Conservation (phyloP, 2,329 filamentous ascomycete genomes). For the Xylaria sp. region DNA sequence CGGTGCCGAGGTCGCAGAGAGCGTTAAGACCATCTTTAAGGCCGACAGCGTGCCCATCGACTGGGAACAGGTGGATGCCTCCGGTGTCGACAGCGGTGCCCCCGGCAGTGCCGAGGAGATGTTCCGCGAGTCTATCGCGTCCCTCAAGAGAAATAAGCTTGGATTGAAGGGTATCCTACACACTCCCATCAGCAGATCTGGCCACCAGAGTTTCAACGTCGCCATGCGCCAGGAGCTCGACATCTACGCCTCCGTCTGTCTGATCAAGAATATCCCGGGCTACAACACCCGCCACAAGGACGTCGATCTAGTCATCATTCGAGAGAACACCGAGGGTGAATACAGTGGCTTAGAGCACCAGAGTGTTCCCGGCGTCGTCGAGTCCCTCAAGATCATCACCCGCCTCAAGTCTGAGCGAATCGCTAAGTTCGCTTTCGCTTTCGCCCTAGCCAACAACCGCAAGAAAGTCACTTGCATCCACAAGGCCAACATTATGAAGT, state of each 20-base stretch:
- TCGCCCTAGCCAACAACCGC: conserved; percentile 97
- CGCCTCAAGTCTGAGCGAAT: conserved; percentile 99
- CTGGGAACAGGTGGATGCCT: conserved; percentile 98
- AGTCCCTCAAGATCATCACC: conserved; percentile 99
- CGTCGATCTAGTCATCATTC: conserved; percentile 98
- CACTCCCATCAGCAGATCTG: conserved; percentile 95
- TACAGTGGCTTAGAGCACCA: conserved; percentile 99
- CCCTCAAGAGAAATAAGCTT: conserved; percentile 97
- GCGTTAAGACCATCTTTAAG: conserved; percentile 99
- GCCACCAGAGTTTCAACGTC: conserved; percentile 99
- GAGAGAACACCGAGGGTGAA: conserved; percentile 99
- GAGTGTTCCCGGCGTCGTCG: conserved; percentile 93
- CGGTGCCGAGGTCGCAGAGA: conserved; percentile 96
- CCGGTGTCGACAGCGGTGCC: conserved; percentile 84
- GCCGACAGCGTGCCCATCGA: conserved; percentile 98
- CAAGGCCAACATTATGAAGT: conserved; percentile 99
- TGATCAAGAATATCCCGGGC: conserved; percentile 99
- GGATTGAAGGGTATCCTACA: conserved; percentile 98
- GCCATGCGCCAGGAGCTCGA: conserved; percentile 98
- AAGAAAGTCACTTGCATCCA: conserved; percentile 99
- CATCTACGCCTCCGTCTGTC: conserved; percentile 97
- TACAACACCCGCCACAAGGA: conserved; percentile 97
- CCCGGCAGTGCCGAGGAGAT: conserved; percentile 88
- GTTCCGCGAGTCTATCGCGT: conserved; percentile 94
- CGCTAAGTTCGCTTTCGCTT: conserved; percentile 97